Base-by-base conservation (phyloP, 768 basidiomycete genomes). In the Sutorius australiensis region DNA sequence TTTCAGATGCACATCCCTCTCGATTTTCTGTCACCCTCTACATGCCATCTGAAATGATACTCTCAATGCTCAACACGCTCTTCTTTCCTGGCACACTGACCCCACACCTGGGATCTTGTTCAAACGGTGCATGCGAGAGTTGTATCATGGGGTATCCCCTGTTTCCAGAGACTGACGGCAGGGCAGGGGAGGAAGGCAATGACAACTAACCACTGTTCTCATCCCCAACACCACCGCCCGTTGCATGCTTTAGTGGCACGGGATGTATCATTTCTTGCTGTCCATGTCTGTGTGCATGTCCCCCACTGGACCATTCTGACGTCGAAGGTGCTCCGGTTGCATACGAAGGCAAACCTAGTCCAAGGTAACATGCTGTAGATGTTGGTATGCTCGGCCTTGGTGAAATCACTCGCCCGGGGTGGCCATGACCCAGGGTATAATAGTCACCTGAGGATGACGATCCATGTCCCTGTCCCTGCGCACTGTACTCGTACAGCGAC, bases 61-160 rank as follows among this genome's bases (percentile, higher is more conserved):
- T 85, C 50, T 82, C 83, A 56, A 87, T 87, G 59, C 83, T 85
- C 70, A 87, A 62, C 50, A 77, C 79, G 59, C 84, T 86, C 70
- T 82, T 86, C 76, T 84, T 86, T 36, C 75, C 67, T 0, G 45
- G 53, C 2, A 51, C 48, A 1, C 58, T 58, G 8, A 63, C 45
- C 0, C 61, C 53, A n/a, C 60, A 59, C 21, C 57, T 59, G 21
- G 58, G 65, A 10, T 69, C 67, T 31, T 67, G 63, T 40, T 71
- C 69, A 28, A 69, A 69, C 9, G 65, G 69, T 10, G 67, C 60
- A 5, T 67, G 61, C 14, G 69, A 67, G 17, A 69, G 65, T 13
- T 66, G 67, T 9, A 69, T 67, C 43, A 69, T 34, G 0, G 70
- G 51, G 9, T 67, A 68, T 10, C 63, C 63, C 9, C 59, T 49